Percentiles rank a stretch among this genome's conserved stretches.
Conservation (phyloP, 2,329 filamentous ascomycete genomes). For the Cadophora luteo-olivacea region DNA sequence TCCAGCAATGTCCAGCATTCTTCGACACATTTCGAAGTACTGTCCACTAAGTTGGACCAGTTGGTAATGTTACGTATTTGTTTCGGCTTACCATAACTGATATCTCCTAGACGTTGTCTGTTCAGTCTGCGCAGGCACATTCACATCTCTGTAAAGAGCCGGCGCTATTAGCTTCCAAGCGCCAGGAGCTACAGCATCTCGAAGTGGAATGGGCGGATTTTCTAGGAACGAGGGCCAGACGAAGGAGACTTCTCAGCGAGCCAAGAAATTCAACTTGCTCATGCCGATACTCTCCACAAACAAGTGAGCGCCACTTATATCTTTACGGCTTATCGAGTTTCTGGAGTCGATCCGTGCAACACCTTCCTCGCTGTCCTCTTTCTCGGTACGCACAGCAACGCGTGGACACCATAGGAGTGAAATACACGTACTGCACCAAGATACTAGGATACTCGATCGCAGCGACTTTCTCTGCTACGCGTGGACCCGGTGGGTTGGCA, state of each 20-base stretch:
- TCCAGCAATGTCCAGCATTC: too few relatives aligned
- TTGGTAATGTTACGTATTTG: not conserved
- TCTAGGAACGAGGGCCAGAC: not conserved
- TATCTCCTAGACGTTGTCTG: not conserved
- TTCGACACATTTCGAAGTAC: not conserved
- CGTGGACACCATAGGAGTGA: not conserved
- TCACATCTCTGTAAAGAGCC: not conserved
- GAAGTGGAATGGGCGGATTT: too few relatives aligned
- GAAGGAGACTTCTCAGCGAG: not conserved
- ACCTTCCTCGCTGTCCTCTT: not conserved
- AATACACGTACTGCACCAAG: not conserved
- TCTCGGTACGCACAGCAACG: conserved; percentile 1
- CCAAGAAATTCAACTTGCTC: not conserved
- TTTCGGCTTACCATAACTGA: not conserved
- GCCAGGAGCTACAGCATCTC: not conserved
- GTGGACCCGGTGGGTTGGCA: not conserved
- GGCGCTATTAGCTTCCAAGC: not conserved
- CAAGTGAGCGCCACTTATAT: not conserved
- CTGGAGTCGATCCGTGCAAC: not conserved
- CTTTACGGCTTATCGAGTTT: not conserved
- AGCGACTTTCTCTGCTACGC: not conserved
- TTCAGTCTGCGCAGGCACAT: not conserved
- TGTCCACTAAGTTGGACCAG: not conserved
- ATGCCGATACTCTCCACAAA: not conserved
- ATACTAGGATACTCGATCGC: not conserved